Percentiles rank a stretch among this genome's conserved stretches.
Conservation (phyloP, 2,329 filamentous ascomycete genomes). For the Alternaria gansuensis region DNA sequence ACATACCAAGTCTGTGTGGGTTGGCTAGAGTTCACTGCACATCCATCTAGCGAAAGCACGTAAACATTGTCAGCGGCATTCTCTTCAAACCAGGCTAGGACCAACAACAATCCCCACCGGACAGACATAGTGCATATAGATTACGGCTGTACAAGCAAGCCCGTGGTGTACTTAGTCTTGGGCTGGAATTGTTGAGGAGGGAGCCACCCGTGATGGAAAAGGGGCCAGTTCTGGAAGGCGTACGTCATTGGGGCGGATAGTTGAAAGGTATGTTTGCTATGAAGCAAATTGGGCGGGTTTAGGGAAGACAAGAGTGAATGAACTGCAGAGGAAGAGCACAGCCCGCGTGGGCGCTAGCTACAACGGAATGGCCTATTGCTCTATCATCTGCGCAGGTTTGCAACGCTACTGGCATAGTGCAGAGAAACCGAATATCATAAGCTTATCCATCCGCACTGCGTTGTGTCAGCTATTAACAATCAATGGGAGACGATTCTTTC, state of each 20-base stretch:
- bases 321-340: not conserved
- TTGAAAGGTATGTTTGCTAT: not conserved
- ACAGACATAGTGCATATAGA: not conserved
- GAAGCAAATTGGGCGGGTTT: not conserved
- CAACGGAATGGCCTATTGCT: not conserved
- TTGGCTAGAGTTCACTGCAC: not conserved
- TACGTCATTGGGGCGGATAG: not conserved
- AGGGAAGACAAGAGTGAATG: not conserved
- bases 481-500: not conserved
- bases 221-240: not conserved
- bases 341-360: not conserved
- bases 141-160: not conserved
- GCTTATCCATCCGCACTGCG: not conserved
- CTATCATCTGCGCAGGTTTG: not conserved
- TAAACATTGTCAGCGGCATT: not conserved
- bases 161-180: not conserved
- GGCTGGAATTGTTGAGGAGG: not conserved
- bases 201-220: not conserved
- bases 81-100: not conserved
- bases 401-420: not conserved
- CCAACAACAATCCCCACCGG: not conserved
- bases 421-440: not conserved
- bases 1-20: not conserved
- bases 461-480: not conserved
- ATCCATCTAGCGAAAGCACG: not conserved